These are phyloP conservation scores for Adansonia grandidieri DNA, from an alignment of 441 rosid genomes.

Conservation along the genomic window DNA sequence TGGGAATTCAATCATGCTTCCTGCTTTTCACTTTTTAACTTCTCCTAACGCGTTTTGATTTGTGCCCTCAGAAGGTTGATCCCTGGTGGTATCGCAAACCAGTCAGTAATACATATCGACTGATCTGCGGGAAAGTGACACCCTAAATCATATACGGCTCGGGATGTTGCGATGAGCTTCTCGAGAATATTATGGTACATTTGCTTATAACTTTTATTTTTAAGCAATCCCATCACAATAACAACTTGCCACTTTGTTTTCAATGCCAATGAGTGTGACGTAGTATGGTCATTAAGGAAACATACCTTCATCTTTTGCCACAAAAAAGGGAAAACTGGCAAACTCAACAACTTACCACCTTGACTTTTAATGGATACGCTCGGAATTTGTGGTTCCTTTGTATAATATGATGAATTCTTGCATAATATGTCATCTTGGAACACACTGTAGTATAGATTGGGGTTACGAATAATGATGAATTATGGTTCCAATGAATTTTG, in stretches of 20 bases:
- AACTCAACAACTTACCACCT: slow-evolving; percentile 2
- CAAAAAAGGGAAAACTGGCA: neutral
- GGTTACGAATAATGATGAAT: neutral
- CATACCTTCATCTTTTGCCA: neutral
- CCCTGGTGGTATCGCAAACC: slow-evolving; percentile 79
- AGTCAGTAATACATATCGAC: slow-evolving; percentile 89
- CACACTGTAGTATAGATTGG: neutral
- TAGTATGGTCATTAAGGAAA: neutral
- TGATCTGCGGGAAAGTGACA: slow-evolving; percentile 98
- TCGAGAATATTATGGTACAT: slow-evolving; percentile 76
- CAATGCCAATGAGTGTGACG: neutral
- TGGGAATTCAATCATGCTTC: slow-evolving; percentile 1
- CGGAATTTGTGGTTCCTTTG: neutral
- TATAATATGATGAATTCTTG: neutral
- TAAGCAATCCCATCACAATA: neutral
- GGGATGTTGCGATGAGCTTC: slow-evolving; percentile 65
- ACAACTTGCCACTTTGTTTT: neutral
- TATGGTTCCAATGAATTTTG: slow-evolving; percentile 9
- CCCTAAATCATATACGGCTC: slow-evolving; percentile 75
- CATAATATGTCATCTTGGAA: neutral
- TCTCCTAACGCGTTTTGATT: slow-evolving; percentile 23
- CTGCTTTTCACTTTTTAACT: slow-evolving; percentile 1
- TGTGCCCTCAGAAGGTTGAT: slow-evolving; percentile 64
- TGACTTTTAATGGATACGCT: neutral
- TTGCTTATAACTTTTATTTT: neutral